These are phyloP conservation scores for Hypoxylon sp. DNA, from an alignment of 2,329 filamentous ascomycete species.

Conservation along the genomic window DNA sequence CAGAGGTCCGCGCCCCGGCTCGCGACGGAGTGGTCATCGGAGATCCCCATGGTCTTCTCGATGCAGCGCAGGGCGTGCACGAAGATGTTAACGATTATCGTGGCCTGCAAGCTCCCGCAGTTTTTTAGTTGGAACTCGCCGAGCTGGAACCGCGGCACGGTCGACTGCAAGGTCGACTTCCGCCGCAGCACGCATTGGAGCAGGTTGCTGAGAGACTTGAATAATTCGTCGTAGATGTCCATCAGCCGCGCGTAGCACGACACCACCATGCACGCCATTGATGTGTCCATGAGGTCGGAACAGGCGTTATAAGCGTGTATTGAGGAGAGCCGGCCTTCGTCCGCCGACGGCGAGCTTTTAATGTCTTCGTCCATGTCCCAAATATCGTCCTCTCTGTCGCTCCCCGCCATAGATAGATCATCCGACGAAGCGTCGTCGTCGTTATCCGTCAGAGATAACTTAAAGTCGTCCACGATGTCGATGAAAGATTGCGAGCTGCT, in stretches of 20 bases:
- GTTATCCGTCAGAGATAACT: background rate
- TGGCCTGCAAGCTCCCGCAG: background rate
- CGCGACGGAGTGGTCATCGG: background rate
- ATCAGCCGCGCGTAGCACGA: background rate
- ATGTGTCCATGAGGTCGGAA: background rate
- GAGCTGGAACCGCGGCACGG: background rate
- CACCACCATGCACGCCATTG: background rate
- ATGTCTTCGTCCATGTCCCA: background rate
- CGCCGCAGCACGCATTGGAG: background rate
- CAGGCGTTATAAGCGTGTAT: background rate
- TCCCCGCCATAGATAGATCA: background rate
- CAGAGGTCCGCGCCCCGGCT: background rate
- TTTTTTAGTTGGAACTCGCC: conserved; percentile 1
- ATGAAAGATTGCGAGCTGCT: background rate
- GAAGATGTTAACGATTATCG: conserved; percentile 3
- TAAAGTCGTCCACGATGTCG: background rate
- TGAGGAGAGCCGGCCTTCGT: background rate
- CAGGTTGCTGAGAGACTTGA: conserved; percentile 3
- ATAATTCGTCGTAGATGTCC: conserved; percentile 2
- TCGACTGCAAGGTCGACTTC: background rate
- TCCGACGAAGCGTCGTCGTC: background rate
- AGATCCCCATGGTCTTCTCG: background rate
- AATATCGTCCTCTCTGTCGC: background rate
- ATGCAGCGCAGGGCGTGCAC: conserved; percentile 3
- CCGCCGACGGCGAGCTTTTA: background rate